Evolutionary conservation across 148 eudicot species (phyloP).

Genomic region (Euryodendron excelsum): DNA sequence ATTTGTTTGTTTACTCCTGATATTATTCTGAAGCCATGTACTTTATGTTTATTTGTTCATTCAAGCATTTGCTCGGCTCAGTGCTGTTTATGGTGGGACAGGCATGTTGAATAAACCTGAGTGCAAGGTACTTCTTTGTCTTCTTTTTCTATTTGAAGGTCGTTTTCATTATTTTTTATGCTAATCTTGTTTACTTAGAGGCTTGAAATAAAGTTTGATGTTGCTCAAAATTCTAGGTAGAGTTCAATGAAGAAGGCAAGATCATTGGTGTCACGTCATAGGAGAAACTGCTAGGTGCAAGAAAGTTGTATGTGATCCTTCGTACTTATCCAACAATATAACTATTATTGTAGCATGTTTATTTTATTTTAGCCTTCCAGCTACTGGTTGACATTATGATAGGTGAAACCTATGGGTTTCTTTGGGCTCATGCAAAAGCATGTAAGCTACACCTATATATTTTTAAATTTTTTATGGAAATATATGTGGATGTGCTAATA

Average conservation of each 20-base stretch:
- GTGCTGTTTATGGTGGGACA: conserved; percentile 99
- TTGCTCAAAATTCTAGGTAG: conserved; percentile 53
- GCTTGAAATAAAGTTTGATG: conserved; percentile 8
- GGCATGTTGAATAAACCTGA: conserved; percentile 96
- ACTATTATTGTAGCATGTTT: neutral
- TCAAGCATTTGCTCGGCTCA: conserved; percentile 93
- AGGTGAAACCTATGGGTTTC: neutral
- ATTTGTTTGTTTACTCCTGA: no score
- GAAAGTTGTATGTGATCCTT: conserved; percentile 98
- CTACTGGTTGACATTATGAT: neutral
- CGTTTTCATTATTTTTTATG: neutral
- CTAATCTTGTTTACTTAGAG: no score
- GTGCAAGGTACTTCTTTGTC: conserved; percentile 55
- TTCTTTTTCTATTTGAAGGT: neutral
- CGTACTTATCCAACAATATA: conserved; percentile 89
- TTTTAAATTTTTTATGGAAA: neutral
- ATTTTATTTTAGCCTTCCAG: conserved; percentile 4
- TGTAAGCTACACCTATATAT: neutral
- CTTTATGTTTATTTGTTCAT: conserved; percentile 5
- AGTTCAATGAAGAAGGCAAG: conserved; percentile 85
- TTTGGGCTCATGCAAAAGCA: neutral
- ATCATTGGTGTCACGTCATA: conserved; percentile 83
- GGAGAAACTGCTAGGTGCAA: conserved; percentile 98
- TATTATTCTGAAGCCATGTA: no score
- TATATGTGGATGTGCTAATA: neutral